Evolutionary conservation across 352 stramenopile species (phyloP), one percentile per base, ranked within the genome.

Genomic region (Halophytophthora polymorphica): DNA sequence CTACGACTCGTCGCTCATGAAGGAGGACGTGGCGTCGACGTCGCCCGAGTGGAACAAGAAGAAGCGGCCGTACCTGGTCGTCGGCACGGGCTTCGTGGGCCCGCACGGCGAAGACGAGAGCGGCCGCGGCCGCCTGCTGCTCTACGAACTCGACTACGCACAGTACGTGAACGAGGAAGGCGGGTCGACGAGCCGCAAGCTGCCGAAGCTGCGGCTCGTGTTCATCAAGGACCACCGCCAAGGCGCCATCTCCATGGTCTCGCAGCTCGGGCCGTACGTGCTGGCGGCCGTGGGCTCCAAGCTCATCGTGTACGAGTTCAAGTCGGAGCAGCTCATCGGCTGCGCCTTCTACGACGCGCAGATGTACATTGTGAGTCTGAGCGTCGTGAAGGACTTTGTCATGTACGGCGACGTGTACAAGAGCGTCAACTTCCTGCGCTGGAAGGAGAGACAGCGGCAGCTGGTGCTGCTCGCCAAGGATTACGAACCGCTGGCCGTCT

Each of bases 341-440:
- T 95, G 84, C 45, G 83, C 84, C 0, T 95, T 95, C 54, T 95
- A 93, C 56, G 84, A 95, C 40, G 83, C 83, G 15, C 84, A 95
- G 48, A 90, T 91, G 61, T 95, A 83, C 53, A 95, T 95, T 48
- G 81, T 92, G 45, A 92, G 74, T 25, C 60, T 88, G 23, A 90
- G 58, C 48, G 81, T 93, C 31, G 72, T 95, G 7, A 89, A 88
- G 45, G 84, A 94, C 48, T 95, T 88, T 28, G 67, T 96, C 53
- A 69, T 93, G 68, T 93, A 95, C 43, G 84, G 76, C 6, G 86
- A 96, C 50, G 67, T 96, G 13, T 95, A 88, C 71, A 95, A 95
- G 61, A 93, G 85, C 29, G 83, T 92, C 14, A 77, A 95, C 52
- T 95, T 96, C 50, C 56, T 96, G 28, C 73, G 81, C 2, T 96